A percentile compares a stretch with the other conserved stretches of the same genome.
Evolutionary conservation across 257 asterid genomes (phyloP).

Genomic region (Scutellaria minor): DNA sequence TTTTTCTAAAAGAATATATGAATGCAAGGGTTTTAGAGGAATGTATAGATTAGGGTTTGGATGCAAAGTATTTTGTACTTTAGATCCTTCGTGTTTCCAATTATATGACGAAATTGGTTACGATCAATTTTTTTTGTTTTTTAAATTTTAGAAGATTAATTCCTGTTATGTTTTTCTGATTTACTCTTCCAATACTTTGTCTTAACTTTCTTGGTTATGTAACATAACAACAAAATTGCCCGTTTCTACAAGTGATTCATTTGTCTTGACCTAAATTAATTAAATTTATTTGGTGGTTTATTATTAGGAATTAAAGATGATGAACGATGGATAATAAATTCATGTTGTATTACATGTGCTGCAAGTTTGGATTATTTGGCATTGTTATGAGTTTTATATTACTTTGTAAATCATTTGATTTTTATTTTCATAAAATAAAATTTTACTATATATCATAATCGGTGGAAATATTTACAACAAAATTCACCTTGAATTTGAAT

Average conservation of each 20-base stretch:
- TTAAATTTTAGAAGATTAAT: not conserved
- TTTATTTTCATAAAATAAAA: too few relatives aligned
- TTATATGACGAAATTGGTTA: not conserved
- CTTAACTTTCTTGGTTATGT: not conserved
- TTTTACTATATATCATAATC: too few relatives aligned
- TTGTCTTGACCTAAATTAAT: not conserved
- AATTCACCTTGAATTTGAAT: too few relatives aligned
- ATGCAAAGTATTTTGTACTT: slow-evolving; percentile 1
- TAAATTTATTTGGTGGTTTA: too few relatives aligned
- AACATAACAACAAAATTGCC: not conserved
- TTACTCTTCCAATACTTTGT: not conserved
- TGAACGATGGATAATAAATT: not conserved
- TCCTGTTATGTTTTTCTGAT: not conserved
- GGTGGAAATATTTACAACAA: too few relatives aligned
- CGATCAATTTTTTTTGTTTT: not conserved
- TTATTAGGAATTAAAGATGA: not conserved
- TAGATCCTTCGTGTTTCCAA: not conserved
- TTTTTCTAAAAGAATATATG: too few relatives aligned
- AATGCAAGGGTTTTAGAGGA: too few relatives aligned
- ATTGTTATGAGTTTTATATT: not conserved
- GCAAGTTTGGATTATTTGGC: not conserved
- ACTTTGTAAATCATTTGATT: too few relatives aligned
- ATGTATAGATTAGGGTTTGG: not conserved
- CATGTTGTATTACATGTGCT: not conserved
- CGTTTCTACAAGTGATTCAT: not conserved